Base-by-base conservation (phyloP, 305 asterid genomes). In the Fraxinus ornus region DNA sequence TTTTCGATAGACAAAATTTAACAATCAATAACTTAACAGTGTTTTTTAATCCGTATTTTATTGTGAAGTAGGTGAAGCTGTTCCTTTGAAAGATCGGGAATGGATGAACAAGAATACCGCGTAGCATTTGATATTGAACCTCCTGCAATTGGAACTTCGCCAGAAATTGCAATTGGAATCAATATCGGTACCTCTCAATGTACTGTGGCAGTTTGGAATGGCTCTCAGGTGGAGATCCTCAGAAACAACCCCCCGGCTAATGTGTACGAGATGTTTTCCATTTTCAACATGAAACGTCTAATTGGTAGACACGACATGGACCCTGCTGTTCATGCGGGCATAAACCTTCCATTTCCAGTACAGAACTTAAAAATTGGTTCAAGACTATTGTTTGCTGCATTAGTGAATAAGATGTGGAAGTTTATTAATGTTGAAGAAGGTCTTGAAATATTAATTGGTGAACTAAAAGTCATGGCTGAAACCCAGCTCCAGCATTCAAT, bases 111-210 rank as follows among this genome's bases (percentile, higher is more conserved):
- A 62, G 93, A 93, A 33, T 95, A 94, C 79, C 91, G 94, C 0
- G 98, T 95, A 68, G 98, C 88, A 76, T 95, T 97, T 0, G 98
- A 95, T 37, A 88, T 94, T 30, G 98, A 95, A 83, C 89, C 88
- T 28, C 76, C 80, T 41, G 44, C 36, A 33, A 33, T 33, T 33
- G 36, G 36, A 33, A 33, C 36, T 33, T 33, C 36, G 5, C 88
- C 90, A 1, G 98, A 95, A 76, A 79, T 88, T 19, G 95, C 98
- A 3, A 83, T 95, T 64, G 98, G 98, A 9, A 90, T 95, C 3
- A 98, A 94, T 86, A 91, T 95, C 8, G 98, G 98, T 79, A 95
- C 98, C 4, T 95, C 97, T 39, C 97, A 95, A 41, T 92, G 95
- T 68, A 92, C 95, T 12, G 87, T 92, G 21, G 98, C 98, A 2